These are phyloP conservation scores for Bisporella sp. DNA, from an alignment of 2,329 filamentous ascomycete genomes.

Conservation along the genomic window DNA sequence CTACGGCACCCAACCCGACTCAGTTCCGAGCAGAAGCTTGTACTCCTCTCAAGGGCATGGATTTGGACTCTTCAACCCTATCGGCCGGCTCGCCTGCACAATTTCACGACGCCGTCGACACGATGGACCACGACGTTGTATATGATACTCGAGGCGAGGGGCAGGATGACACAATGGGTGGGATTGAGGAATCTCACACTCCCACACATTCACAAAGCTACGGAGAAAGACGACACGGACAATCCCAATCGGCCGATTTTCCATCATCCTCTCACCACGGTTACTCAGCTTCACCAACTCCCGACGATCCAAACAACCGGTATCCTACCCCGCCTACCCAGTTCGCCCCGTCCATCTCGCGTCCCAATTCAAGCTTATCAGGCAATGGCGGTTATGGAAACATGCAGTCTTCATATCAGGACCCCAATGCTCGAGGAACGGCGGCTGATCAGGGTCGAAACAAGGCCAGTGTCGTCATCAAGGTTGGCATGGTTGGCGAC, in stretches of 20 bases:
- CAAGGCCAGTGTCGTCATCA: constrained; percentile 82
- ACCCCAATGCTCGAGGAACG: constrained; percentile 25
- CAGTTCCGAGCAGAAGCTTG: neutral
- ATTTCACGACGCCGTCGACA: constrained; percentile 45
- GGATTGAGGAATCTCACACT: constrained; percentile 25
- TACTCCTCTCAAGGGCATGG: constrained; percentile 18
- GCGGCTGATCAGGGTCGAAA: constrained; percentile 21
- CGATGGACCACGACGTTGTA: constrained; percentile 41
- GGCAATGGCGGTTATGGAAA: constrained; percentile 25
- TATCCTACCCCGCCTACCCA: constrained; percentile 27
- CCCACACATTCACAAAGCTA: constrained; percentile 17
- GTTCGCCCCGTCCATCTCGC: constrained; percentile 25
- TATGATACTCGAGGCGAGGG: constrained; percentile 24
- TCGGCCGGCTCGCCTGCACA: constrained; percentile 44
- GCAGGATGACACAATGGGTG: constrained; percentile 23
- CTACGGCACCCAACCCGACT: no score
- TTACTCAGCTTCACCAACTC: constrained; percentile 21
- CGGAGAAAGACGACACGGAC: constrained; percentile 18
- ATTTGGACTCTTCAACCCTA: constrained; percentile 46
- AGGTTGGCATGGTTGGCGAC: constrained; percentile 98
- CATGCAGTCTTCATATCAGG: constrained; percentile 25
- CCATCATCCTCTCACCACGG: constrained; percentile 18
- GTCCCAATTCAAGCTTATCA: constrained; percentile 27
- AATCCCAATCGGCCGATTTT: constrained; percentile 28
- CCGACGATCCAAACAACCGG: constrained; percentile 22